Evolutionary conservation across 169 alveolate genomes (phyloP), one percentile per base, ranked within the genome.

Genomic region (Plasmodium relictum): DNA sequence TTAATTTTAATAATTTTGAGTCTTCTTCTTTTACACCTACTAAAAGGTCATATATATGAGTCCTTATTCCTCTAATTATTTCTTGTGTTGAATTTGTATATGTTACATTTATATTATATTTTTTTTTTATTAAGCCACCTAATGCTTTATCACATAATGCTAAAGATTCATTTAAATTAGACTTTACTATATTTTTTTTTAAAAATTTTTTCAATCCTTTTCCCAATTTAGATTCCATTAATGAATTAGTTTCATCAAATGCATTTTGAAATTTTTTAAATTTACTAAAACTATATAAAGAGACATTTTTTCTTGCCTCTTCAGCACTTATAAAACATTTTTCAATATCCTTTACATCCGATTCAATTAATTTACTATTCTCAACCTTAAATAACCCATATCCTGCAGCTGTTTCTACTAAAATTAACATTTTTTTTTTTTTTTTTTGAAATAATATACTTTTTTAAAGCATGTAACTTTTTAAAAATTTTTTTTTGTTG

Each of bases 391-490:
- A 99, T 41, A 99, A 96, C 72, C 99, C 99, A 93, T 97, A 98
- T 45, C 99, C 99, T 22, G 99, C 99, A 16, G 99, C 98, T 20
- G 99, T 98, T 94, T 99, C 99, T 71, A 98, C 95, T 26, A 99
- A 96, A 76, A 98, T 97, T 94, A 98, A 93, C 99, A 99, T 98
- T 74, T 92, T 96, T 58, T 7, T 42, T 24, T 18, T 56, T 54
- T 54, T 54, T 12, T 16, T 54, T 54, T 50, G 12, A 50, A 50
- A 50, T 50, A 14, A 54, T 54, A 31, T 31, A 31, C 3, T 31
- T 31, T 31, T 31, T 31, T 31, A 31, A 31, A 31, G 1, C 39
- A 31, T 31, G 3, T 31, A 31, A 31, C 1, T 31, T 31, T 31
- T 31, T 31, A 31, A 31, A 31, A 31, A 2, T 31, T 31, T 31